phyloP scores from a whole-genome alignment of 73 alveolate species.

The Blepharisma japonicum region DNA sequence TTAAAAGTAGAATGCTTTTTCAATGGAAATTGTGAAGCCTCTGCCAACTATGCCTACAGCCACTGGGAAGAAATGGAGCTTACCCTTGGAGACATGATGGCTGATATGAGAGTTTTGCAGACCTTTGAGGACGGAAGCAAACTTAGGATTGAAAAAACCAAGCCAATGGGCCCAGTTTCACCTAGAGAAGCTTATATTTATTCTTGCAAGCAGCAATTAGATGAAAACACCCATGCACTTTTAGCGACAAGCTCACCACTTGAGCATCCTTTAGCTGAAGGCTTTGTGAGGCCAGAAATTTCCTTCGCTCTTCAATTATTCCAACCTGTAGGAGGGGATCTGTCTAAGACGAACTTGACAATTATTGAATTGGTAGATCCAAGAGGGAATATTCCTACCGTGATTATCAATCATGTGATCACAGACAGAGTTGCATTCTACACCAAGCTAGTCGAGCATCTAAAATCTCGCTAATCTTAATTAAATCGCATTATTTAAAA shows the following conservation, averaged over 20 bases:
- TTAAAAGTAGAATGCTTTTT: not conserved
- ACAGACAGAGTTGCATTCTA: too few relatives aligned
- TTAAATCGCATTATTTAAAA: too few relatives aligned
- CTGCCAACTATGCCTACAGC: not conserved
- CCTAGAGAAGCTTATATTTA: not conserved
- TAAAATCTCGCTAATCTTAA: too few relatives aligned
- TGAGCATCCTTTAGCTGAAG: not conserved
- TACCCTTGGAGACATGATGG: not conserved
- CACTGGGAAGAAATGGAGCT: constrained; percentile 10
- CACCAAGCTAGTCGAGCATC: too few relatives aligned
- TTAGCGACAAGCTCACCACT: not conserved
- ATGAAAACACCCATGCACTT: not conserved
- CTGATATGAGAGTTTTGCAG: not conserved
- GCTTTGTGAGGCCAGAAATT: not conserved
- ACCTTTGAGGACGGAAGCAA: constrained; percentile 3
- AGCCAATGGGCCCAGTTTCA: constrained; percentile 1
- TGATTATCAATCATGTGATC: not conserved
- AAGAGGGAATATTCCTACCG: not conserved
- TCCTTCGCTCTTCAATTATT: not conserved
- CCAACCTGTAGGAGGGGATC: not conserved
- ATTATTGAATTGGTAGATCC: not conserved
- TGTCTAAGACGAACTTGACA: not conserved
- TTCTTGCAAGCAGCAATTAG: not conserved
- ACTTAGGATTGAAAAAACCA: not conserved
- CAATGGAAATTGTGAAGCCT: not conserved